A percentile compares a stretch with the other conserved stretches of the same genome.
phyloP scores from a whole-genome alignment of 768 basidiomycete genomes.

The Pisolithus microcarpus region DNA sequence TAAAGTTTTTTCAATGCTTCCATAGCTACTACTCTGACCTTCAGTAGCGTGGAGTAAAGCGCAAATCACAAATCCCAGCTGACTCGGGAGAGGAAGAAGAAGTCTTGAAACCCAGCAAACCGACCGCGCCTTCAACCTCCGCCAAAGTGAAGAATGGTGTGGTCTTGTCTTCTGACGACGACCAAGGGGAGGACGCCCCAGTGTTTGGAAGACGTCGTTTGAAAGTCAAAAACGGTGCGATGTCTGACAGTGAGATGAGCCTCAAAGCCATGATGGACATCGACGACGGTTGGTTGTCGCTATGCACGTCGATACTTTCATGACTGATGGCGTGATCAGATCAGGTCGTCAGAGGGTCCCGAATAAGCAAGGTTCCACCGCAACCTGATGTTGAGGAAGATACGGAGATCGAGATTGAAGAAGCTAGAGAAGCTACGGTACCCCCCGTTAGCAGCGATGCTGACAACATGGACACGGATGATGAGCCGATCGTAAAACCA shows the following conservation, averaged over 20 bases:
- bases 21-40: constrained; percentile 14
- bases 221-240: constrained; percentile 29
- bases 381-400: constrained; percentile 14
- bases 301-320: constrained; percentile 4
- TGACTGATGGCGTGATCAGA: constrained; percentile 12
- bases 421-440: constrained; percentile 24
- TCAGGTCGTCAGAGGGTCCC: constrained; percentile 17
- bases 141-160: constrained; percentile 41
- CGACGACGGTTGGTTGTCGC: constrained; percentile 53
- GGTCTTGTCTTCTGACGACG: constrained; percentile 52
- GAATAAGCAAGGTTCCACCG: constrained; percentile 12
- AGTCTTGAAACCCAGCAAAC: constrained; percentile 6
- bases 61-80: constrained; percentile 36
- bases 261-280: constrained; percentile 68
- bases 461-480: constrained; percentile 23
- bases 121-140: constrained; percentile 3
- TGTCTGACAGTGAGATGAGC: constrained; percentile 39
- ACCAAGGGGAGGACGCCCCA: constrained; percentile 30
- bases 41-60: constrained; percentile 30
- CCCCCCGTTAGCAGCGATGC: constrained; percentile 20
- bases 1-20: background rate
- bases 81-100: constrained; percentile 30
- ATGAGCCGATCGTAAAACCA: constrained; percentile 29
- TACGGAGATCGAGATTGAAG: constrained; percentile 23
- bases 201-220: constrained; percentile 18